Base-by-base conservation (phyloP, 495 filamentous ascomycete species). In the Aspergillus bridgeri region DNA sequence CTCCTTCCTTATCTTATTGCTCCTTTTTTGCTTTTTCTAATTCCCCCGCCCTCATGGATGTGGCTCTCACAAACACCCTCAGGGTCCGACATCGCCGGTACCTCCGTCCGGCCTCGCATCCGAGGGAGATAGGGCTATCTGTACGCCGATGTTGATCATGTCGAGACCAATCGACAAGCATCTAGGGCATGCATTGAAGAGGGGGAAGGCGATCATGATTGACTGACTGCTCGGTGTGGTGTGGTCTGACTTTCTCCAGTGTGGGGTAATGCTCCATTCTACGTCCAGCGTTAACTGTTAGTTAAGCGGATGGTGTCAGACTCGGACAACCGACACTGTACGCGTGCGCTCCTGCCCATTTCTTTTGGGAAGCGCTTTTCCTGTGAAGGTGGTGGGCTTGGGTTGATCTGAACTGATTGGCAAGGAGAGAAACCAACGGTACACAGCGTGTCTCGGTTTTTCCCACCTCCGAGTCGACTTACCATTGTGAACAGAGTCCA, bases 231-330 rank as follows among this genome's bases (percentile, higher is more conserved):
- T 48, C 29, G 46, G 47, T 46, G 42, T 60, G 52, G 48, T 52
- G 42, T 52, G 56, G 52, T 53, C 58, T 60, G 47, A 56, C n/a
- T 60, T 45, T 21, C 46, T 42, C 46, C 43, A 22, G 42, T 56
- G 53, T 60, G 58, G 58, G 53, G 53, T 60, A 45, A 29, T 44
- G 24, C 6, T 17, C 43, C 18, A 24, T 25, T 44, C 18, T 24
- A 27, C 25, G 25, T 7, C 25, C 25, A 4, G 25, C 25, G 25
- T 7, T n/a, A n/a, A n/a, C n/a, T n/a, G n/a, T n/a, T n/a, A n/a
- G n/a, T n/a, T 13, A 38, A 13, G 33, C 33, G 33, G 33, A 38
- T 13, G 33, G 33, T 38, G 33, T 38, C 33, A 38, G 33, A 38
- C 33, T 38, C 33, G 17, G 33, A 38, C 33, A 38, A 38, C 9